These are phyloP conservation scores for Botrytis fabae DNA, from an alignment of 2,329 filamentous ascomycete species.

Conservation along the genomic window DNA sequence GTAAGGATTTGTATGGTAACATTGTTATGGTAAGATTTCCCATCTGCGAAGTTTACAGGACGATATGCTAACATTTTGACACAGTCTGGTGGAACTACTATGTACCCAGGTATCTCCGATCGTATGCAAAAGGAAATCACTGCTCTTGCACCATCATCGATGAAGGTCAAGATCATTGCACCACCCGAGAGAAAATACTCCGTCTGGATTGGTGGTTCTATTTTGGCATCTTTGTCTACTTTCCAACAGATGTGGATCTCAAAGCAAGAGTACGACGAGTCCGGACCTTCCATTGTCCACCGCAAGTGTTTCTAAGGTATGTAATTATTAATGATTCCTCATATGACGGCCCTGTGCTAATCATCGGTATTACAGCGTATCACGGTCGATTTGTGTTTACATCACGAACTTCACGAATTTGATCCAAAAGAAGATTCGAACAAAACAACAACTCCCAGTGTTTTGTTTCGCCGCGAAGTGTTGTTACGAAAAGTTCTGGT, in stretches of 20 bases:
- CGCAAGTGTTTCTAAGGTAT: slow-evolving; percentile 99
- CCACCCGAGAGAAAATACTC: slow-evolving; percentile 99
- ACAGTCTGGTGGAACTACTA: slow-evolving; percentile 99
- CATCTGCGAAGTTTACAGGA: slow-evolving; percentile 16
- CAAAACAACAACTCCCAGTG: slow-evolving; percentile 35
- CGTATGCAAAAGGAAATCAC: slow-evolving; percentile 99
- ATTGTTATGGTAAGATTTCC: slow-evolving; percentile 90
- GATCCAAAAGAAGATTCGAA: slow-evolving; percentile 38
- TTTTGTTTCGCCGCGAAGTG: slow-evolving; percentile 37
- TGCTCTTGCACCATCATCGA: slow-evolving; percentile 96
- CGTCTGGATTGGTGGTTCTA: slow-evolving; percentile 99
- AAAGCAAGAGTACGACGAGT: slow-evolving; percentile 99
- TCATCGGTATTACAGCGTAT: slow-evolving; percentile 24
- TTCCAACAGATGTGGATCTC: slow-evolving; percentile 99
- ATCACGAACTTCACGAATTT: slow-evolving; percentile 41
- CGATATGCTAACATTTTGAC: slow-evolving; percentile 27
- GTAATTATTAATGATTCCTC: slow-evolving; percentile 24
- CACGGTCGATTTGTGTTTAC: slow-evolving; percentile 37
- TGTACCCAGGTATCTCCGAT: slow-evolving; percentile 99
- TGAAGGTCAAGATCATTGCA: slow-evolving; percentile 99
- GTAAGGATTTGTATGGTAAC: slow-evolving; percentile 99
- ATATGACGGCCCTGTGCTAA: background rate
- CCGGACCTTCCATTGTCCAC: slow-evolving; percentile 98
- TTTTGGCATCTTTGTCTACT: slow-evolving; percentile 97
- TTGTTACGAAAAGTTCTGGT: slow-evolving; percentile 43